phyloP scores from a whole-genome alignment of 805 yeast species.

The Clavispora vitiphila region DNA sequence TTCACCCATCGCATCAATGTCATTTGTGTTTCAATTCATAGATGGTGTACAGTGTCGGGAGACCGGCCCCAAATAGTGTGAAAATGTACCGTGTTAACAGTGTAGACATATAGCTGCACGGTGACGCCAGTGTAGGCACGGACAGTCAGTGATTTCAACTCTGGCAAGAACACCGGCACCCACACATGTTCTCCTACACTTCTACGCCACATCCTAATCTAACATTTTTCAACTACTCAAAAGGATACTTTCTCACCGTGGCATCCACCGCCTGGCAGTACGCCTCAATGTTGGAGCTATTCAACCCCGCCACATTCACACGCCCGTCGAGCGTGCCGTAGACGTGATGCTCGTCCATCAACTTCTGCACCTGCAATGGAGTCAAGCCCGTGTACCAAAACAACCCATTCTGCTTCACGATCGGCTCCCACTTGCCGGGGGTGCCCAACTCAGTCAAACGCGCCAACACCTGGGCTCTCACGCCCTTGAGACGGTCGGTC shows the following conservation, averaged over 20 bases:
- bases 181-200: no score
- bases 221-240: no score
- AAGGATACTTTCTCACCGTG: constrained; percentile 26
- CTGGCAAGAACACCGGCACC: no score
- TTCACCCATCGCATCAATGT: no score
- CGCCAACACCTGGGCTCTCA: constrained; percentile 26
- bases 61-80: no score
- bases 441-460: constrained; percentile 31
- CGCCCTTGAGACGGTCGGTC: constrained; percentile 24
- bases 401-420: constrained; percentile 35
- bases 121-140: no score
- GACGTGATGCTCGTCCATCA: constrained; percentile 32
- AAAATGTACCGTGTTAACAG: no score
- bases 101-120: no score
- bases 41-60: no score
- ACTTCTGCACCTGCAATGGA: constrained; percentile 25
- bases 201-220: no score
- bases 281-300: constrained; percentile 32
- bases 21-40: no score
- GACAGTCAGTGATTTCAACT: no score
- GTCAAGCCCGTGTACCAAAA: constrained; percentile 43
- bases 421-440: constrained; percentile 41
- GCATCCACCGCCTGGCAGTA: constrained; percentile 34
- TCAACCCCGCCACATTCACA: constrained; percentile 43
- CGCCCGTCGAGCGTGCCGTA: constrained; percentile 37